phyloP scores from a whole-genome alignment of 305 asterid species.

The Fraxinus dipetala region DNA sequence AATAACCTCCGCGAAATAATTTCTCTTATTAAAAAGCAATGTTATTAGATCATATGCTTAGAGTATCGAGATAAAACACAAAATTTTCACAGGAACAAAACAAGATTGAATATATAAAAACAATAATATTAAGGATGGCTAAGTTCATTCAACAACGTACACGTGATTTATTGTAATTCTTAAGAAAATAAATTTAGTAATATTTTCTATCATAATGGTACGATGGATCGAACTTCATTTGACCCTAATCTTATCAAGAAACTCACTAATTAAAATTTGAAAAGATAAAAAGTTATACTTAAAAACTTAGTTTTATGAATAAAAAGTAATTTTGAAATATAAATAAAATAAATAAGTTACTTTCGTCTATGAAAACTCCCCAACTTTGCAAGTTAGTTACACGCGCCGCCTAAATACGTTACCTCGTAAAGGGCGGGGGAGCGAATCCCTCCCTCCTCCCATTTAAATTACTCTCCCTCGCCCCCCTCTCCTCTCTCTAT shows the following conservation, averaged over 20 bases:
- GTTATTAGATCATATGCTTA: neutral
- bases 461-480: slow-evolving; percentile 11
- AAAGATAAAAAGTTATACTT: neutral
- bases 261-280: neutral
- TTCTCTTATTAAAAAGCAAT: neutral
- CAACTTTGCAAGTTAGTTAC: slow-evolving; percentile 13
- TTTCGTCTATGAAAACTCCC: neutral
- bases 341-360: neutral
- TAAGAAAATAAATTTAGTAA: neutral
- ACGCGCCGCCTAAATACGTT: slow-evolving; percentile 36
- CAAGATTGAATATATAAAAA: too few species aligned
- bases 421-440: slow-evolving; percentile 59
- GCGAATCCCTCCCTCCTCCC: slow-evolving; percentile 22
- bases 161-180: neutral
- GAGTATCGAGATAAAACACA: neutral
- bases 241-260: neutral
- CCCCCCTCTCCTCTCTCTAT: slow-evolving; percentile 1
- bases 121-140: neutral
- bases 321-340: neutral
- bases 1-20: neutral
- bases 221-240: neutral
- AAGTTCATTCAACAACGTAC: neutral
- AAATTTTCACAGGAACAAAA: neutral
- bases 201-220: neutral
- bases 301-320: neutral